Base-by-base conservation (phyloP, 2,329 filamentous ascomycete species). In the Scedosporium aurantiacum region DNA sequence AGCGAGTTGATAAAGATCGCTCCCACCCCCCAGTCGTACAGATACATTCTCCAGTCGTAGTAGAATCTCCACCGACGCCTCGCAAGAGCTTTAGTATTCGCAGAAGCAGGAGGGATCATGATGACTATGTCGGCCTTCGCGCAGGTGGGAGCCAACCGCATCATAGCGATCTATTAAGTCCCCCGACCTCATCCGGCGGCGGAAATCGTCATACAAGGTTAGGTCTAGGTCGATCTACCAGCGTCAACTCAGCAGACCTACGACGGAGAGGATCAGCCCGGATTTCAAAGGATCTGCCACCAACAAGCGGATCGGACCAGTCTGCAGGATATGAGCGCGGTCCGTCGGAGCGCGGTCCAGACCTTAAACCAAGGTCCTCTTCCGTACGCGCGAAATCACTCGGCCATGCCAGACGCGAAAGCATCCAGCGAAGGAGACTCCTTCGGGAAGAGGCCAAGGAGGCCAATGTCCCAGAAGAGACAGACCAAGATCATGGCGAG, bases 71-170 rank as follows among this genome's bases (percentile, higher is more conserved):
- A 2, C 77, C 80, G 18, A 80, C 84, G 0, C 85, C 90, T 2
- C 83, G 89, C 60, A 95, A 95, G 74, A 96, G 91, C 71, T 96
- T 97, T 72, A 96, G 91, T 70, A 89, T 97, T 65, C 85, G 81
- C 47, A 79, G 79, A 25, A 76, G 78, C 28, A 76, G 83, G 40
- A 79, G 82, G 56, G 81, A 84, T 18, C 75, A 75, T 16, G 81
- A 83, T 8, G 80, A 82, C 16, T 70, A 70, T 0, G 78, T 68
- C 68, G 79, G 72, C 64, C 67, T 78, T 63, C 82, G 74, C 64
- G 84, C 75, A 63, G 87, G 74, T 65, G 87, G 77, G 73, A 86
- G 74, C 68, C 85, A 91, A 68, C 83, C 86, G 40, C 88, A 91
- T 63, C 88, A 92, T 66, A 84, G 87, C 63, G 90, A 93, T 63